A percentile compares a stretch with the other conserved stretches of the same genome.
Conservation (phyloP, 768 basidiomycete genomes). For the Lentinula detonsa region DNA sequence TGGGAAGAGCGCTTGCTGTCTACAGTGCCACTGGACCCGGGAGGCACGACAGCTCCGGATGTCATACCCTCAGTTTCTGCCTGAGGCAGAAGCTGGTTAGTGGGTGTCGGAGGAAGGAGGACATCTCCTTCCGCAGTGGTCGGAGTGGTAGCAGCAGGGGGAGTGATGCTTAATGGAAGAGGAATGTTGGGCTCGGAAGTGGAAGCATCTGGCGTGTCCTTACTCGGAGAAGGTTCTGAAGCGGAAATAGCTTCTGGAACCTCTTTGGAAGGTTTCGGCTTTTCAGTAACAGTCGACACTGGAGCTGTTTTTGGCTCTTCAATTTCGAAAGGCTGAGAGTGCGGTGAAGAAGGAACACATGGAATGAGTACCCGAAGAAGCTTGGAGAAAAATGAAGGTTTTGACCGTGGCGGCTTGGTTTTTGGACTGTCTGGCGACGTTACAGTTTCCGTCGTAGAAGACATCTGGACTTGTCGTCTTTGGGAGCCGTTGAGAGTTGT, state of each 20-base stretch:
- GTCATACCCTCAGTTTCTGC: conserved; percentile 85
- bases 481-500: conserved; percentile 8
- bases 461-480: conserved; percentile 7
- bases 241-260: conserved; percentile 3
- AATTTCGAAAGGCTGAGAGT: conserved; percentile 38
- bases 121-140: conserved; percentile 27
- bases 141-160: conserved; percentile 16
- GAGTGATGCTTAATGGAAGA: conserved; percentile 22
- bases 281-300: conserved; percentile 16
- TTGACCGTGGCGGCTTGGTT: conserved; percentile 17
- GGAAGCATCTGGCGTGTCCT: conserved; percentile 23
- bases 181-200: conserved; percentile 28
- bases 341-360: conserved; percentile 50
- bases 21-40: conserved; percentile 66
- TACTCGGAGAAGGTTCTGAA: conserved; percentile 5
- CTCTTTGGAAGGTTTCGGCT: conserved; percentile 17
- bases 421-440: conserved; percentile 1
- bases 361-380: conserved; percentile 60
- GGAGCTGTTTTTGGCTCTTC: conserved; percentile 20
- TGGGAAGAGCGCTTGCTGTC: conserved; percentile 30
- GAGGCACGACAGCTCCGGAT: conserved; percentile 88
- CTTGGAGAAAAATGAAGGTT: conserved; percentile 53
- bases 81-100: conserved; percentile 42
- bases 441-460: conserved; percentile 6
- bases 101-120: conserved; percentile 43